Evolutionary conservation across 208 protist species (phyloP).

Genomic region (Vickermania ingenoplastis): DNA sequence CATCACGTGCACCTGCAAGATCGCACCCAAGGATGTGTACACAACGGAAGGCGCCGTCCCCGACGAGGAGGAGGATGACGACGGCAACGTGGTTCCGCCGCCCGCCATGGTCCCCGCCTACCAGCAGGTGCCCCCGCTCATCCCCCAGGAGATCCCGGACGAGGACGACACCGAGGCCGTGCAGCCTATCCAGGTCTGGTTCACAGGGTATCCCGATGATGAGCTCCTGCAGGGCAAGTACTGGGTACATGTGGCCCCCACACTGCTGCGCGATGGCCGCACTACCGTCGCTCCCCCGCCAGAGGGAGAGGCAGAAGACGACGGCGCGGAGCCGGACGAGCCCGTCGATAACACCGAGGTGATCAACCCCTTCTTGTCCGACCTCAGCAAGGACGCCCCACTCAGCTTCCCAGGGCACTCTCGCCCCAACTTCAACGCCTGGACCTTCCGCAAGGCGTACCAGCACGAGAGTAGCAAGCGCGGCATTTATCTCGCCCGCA

Average conservation of each 20-base stretch:
- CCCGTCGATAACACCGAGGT: constrained; percentile 42
- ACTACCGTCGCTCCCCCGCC: constrained; percentile 22
- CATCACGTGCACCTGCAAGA: constrained; percentile 81
- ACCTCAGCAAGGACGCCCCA: constrained; percentile 57
- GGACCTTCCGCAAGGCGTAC: constrained; percentile 82
- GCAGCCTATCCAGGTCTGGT: constrained; percentile 61
- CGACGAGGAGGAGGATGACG: constrained; percentile 84
- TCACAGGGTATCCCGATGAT: constrained; percentile 72
- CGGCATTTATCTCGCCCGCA: constrained; percentile 69
- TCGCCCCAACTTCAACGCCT: constrained; percentile 58
- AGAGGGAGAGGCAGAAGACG: constrained; percentile 21
- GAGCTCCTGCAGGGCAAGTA: constrained; percentile 81
- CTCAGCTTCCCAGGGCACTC: constrained; percentile 71
- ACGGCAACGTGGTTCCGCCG: constrained; percentile 34
- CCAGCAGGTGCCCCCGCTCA: constrained; percentile 61
- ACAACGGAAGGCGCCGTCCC: constrained; percentile 73
- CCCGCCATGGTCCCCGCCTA: constrained; percentile 68
- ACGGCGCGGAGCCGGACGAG: constrained; percentile 8
- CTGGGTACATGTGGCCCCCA: constrained; percentile 85
- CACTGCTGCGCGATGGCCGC: constrained; percentile 62
- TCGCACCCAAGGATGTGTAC: constrained; percentile 80
- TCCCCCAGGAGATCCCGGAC: constrained; percentile 71
- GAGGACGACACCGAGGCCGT: constrained; percentile 77
- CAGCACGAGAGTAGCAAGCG: constrained; percentile 59
- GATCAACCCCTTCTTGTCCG: constrained; percentile 79